Evolutionary conservation across 2,329 filamentous ascomycete species (phyloP).

Genomic region (Beauveria sp.): DNA sequence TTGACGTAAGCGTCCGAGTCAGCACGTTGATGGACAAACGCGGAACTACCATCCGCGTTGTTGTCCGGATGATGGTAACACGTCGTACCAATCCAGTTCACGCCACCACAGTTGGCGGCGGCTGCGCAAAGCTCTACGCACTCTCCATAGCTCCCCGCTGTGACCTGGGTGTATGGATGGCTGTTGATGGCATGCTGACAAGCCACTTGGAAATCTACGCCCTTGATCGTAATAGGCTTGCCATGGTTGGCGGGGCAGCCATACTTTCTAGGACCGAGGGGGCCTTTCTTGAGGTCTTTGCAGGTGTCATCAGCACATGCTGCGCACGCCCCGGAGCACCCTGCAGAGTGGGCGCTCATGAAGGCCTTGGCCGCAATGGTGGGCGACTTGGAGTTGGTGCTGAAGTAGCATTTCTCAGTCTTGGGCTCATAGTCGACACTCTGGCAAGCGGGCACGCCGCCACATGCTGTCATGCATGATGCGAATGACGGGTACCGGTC

Average conservation of each 20-base stretch:
- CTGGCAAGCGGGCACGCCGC: conserved; percentile 13
- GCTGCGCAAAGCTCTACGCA: background rate
- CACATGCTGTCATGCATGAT: conserved; percentile 12
- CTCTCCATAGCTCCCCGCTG: background rate
- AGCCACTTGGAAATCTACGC: background rate
- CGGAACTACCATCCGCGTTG: background rate
- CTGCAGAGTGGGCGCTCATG: conserved; percentile 14
- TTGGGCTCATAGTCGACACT: conserved; percentile 15
- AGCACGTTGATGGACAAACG: background rate
- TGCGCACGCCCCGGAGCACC: conserved; percentile 10
- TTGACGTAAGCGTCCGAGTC: background rate
- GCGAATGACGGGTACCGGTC: conserved; percentile 6
- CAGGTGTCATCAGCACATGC: background rate
- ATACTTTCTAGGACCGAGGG: background rate
- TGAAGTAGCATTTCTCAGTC: conserved; percentile 13
- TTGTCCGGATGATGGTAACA: background rate
- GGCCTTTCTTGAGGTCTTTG: background rate
- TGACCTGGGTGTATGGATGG: background rate
- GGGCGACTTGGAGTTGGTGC: conserved; percentile 11
- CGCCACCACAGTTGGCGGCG: background rate
- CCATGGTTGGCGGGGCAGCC: background rate
- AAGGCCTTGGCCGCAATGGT: conserved; percentile 15
- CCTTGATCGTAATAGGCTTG: background rate
- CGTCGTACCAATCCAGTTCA: background rate
- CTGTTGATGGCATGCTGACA: background rate